Base-by-base conservation (phyloP, 371 early-diverging fungal genomes). In the Chytridium lagenaria region DNA sequence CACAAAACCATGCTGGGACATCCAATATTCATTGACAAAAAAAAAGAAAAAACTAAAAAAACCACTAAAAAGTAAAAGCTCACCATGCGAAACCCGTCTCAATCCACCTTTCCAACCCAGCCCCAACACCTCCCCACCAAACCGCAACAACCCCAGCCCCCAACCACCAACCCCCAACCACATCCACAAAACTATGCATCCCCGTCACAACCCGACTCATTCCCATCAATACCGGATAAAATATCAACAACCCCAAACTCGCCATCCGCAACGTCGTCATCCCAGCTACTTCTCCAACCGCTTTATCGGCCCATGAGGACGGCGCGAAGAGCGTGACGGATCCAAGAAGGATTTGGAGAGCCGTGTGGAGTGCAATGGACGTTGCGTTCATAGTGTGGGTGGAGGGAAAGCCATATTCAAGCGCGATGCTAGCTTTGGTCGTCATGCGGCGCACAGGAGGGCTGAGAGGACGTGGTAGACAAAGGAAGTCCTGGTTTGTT, bases 321-420 rank as follows among this genome's bases (percentile, higher is more conserved):
- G 44, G 44, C 7, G 44, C 7, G 19, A 19, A 7, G 74, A 73
- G 16, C 72, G 71, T 28, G 77, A 66, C 34, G 73, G 69, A 0
- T 77, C 78, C 33, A 16, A 16, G 59, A 22, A 83, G 49, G 52
- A 85, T 73, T 55, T 85, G 81, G 10, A 89, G 82, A 34, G 89
- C 81, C 31, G 90, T 71, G 73, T 85, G 89, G n/a, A 90, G 78
- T 0, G 92, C 89, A 15, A 92, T 86, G 26, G 90, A 88, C 75
- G 90, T 77, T 22, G 92, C 90, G 83, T 91, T 91, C 57, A 90
- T 85, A 0, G 92, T 86, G 63, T 94, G 94, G 1, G 92, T 92
- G 0, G 92, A 91, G 28, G 94, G 94, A 72, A 92, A 91, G 33
- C 94, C 94, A 77, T 91, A 94, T 77, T 94, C 94, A 2, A 88